Percentiles rank a stretch among this genome's conserved stretches.
These are phyloP conservation scores for Entamoeba histolytica DNA, from an alignment of 208 protist genomes.

Conservation along the genomic window DNA sequence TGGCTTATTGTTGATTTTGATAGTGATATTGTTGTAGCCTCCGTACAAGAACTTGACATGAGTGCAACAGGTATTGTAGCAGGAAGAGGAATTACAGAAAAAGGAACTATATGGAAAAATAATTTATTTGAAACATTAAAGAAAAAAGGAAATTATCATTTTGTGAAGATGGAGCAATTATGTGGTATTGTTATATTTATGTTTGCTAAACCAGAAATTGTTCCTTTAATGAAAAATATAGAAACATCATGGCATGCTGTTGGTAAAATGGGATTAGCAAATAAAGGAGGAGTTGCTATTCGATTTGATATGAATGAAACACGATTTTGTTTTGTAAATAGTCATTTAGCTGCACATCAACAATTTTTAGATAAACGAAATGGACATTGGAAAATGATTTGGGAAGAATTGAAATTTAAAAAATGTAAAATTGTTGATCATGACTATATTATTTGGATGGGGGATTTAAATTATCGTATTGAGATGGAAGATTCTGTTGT, in stretches of 20 bases:
- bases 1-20: background rate
- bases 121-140: background rate
- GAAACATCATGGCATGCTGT: background rate
- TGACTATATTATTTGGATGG: slow-evolving; percentile 63
- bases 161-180: background rate
- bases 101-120: background rate
- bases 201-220: background rate
- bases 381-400: slow-evolving; percentile 9
- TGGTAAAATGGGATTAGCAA: slow-evolving; percentile 43
- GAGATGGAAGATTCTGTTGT: slow-evolving; percentile 27
- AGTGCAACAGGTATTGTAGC: background rate
- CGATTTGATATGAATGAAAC: slow-evolving; percentile 47
- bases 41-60: background rate
- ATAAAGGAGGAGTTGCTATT: slow-evolving; percentile 65
- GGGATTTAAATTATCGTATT: slow-evolving; percentile 76
- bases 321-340: slow-evolving; percentile 56
- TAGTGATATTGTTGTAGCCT: background rate
- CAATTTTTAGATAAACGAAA: slow-evolving; percentile 48
- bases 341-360: slow-evolving; percentile 62
- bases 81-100: background rate
- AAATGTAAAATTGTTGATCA: slow-evolving; percentile 35
- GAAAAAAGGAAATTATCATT: background rate
- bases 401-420: background rate
- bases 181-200: background rate
- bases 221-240: background rate